These are phyloP conservation scores for Cladophialophora carrionii DNA, from an alignment of 2,329 filamentous ascomycete species.

Conservation along the genomic window DNA sequence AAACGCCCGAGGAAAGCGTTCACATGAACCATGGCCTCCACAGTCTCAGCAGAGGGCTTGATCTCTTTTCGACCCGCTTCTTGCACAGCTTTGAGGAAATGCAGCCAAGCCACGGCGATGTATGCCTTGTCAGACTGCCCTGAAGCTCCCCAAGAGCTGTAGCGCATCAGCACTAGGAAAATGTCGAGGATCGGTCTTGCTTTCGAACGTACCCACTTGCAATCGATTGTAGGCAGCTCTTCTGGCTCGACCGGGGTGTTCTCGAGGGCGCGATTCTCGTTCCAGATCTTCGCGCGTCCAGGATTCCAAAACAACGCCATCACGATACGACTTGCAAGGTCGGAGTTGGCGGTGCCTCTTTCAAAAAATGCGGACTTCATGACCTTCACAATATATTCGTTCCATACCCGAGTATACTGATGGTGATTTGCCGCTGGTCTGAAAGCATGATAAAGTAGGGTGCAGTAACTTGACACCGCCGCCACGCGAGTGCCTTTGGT, in stretches of 20 bases:
- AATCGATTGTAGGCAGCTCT: conserved; percentile 82
- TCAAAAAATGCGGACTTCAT: conserved; percentile 61
- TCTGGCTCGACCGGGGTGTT: conserved; percentile 62
- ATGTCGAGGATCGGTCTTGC: conserved; percentile 66
- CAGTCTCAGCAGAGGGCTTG: conserved; percentile 81
- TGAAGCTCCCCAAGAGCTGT: conserved; percentile 51
- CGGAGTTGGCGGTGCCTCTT: conserved; percentile 55
- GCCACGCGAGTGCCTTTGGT: conserved; percentile 52
- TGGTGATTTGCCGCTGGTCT: conserved; percentile 67
- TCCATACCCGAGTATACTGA: conserved; percentile 79
- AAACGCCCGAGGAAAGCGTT: conserved; percentile 66
- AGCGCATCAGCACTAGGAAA: conserved; percentile 58
- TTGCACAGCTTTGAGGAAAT: conserved; percentile 64
- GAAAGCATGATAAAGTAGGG: conserved; percentile 80
- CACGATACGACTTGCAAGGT: conserved; percentile 69
- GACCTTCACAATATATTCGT: conserved; percentile 69
- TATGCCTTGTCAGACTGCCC: conserved; percentile 47
- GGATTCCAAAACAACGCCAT: conserved; percentile 64
- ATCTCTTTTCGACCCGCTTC: conserved; percentile 78
- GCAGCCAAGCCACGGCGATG: conserved; percentile 63
- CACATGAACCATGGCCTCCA: conserved; percentile 73
- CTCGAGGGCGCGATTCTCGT: conserved; percentile 70
- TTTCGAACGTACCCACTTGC: conserved; percentile 83
- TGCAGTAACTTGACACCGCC: conserved; percentile 74
- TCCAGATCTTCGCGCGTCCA: conserved; percentile 64